Percentiles rank a stretch among this genome's conserved stretches.
Evolutionary conservation across 805 yeast species (phyloP).

Genomic region (Schwanniomyces polymorphus): DNA sequence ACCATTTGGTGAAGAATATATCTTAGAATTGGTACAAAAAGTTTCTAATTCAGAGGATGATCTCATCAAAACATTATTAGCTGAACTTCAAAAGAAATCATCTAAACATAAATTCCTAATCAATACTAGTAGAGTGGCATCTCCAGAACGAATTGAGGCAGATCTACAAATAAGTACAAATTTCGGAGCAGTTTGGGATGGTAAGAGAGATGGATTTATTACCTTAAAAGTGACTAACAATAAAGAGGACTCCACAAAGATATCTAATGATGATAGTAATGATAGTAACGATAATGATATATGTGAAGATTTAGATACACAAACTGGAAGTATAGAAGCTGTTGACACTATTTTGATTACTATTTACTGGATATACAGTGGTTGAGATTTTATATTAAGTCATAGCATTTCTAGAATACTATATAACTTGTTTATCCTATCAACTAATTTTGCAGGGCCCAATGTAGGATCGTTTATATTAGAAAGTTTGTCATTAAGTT

Average conservation of each 20-base stretch:
- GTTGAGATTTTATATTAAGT: conserved; percentile 2
- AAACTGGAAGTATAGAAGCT: not conserved
- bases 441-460: conserved; percentile 13
- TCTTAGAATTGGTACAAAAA: conserved; percentile 10
- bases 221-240: conserved; percentile 28
- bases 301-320: not conserved
- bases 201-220: conserved; percentile 53
- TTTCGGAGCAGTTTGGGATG: conserved; percentile 60
- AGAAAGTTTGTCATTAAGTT: conserved; percentile 13
- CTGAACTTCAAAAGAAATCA: conserved; percentile 41
- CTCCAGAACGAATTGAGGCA: conserved; percentile 16
- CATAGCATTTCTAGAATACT: conserved; percentile 10
- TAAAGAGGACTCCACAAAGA: not conserved
- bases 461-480: conserved; percentile 13
- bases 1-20: conserved; percentile 17
- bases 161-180: conserved; percentile 28
- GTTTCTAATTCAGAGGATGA: conserved; percentile 10
- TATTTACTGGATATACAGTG: conserved; percentile 18
- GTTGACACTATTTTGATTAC: conserved; percentile 4
- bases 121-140: conserved; percentile 36
- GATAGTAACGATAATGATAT: not conserved
- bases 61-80: conserved; percentile 31
- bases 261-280: not conserved
- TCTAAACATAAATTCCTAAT: conserved; percentile 59
- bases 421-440: conserved; percentile 17